Conservation (phyloP, 495 filamentous ascomycete genomes). For the Penicillium simplicissimum region DNA sequence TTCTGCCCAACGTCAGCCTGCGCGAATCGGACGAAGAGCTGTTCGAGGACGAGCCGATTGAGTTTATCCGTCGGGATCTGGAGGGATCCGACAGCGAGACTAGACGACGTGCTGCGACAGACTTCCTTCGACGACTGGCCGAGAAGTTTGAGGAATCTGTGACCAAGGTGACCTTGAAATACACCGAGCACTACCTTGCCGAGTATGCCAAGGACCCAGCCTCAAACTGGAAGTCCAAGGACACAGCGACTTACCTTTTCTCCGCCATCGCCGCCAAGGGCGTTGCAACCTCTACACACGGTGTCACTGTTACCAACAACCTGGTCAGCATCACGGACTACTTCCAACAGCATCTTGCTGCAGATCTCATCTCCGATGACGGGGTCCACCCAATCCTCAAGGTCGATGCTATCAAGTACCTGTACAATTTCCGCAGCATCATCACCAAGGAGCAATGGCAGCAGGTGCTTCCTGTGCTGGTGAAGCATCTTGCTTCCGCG, state of each 20-base stretch:
- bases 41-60: constrained; percentile 98
- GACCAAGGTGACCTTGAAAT: constrained; percentile 75
- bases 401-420: constrained; percentile 96
- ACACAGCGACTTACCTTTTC: constrained; percentile 94
- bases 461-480: constrained; percentile 81
- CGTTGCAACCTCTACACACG: constrained; percentile 75
- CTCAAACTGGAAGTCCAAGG: constrained; percentile 91
- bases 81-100: constrained; percentile 97
- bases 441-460: constrained; percentile 84
- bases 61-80: constrained; percentile 93
- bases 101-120: constrained; percentile 84
- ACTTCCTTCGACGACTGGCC: constrained; percentile 85
- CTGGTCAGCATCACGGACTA: constrained; percentile 86
- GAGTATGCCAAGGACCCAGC: constrained; percentile 68
- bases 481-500: constrained; percentile 79
- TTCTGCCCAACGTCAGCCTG: constrained; percentile 87
- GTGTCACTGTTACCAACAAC: constrained; percentile 84
- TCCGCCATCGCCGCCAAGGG: constrained; percentile 92
- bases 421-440: constrained; percentile 93
- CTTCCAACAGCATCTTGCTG: constrained; percentile 85
- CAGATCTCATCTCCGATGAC: constrained; percentile 68
- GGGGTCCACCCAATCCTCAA: constrained; percentile 81
- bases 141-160: constrained; percentile 83
- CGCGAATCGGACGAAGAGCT: constrained; percentile 91
- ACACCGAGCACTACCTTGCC: constrained; percentile 74